Evolutionary conservation across 2,329 filamentous ascomycete species (phyloP), one percentile per base, ranked within the genome.

Genomic region (Colletotrichum neosansevieriae): DNA sequence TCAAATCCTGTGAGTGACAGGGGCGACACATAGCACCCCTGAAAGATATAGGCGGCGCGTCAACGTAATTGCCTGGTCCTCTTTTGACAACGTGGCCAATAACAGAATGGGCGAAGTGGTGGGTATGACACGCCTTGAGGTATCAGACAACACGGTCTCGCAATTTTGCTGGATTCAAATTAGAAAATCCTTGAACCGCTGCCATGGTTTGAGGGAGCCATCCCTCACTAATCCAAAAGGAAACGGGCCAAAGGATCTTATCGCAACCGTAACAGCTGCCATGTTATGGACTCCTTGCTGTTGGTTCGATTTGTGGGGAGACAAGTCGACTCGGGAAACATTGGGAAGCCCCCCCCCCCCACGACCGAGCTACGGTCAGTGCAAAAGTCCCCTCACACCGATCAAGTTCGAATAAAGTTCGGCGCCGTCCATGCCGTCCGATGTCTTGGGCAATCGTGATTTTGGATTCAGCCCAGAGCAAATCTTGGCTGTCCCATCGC

Each of bases 401-500:
- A 34, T 49, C 49, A 65, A 59, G 65, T 65, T 68, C 32, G 65
- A 65, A 65, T 68, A 65, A 68, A 57, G 65, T 68, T 68, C 65
- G 65, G 54, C 61, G 61, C 40, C 40, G 65, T 64, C 59, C 11
- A 36, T 59, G 61, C 54, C 61, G 42, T 54, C 61, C 40, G 49
- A 65, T 56, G 61, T 68, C 45, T 36, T 17, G 29, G 12, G 24
- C 54, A 65, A 53, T 29, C 15, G 40, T 40, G 44, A 45, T 34
- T 29, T 63, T 24, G 32, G 12, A 38, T 21, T 32, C 40, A 40
- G 49, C 17, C 29, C 45, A 11, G 32, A 34, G 53, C 51, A 36
- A 53, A 49, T 36, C 19, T 36, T 51, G 38, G 24, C 32, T n/a
- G 32, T 68, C 49, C 40, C 64, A 40, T 67, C 57, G 59, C 51